These are phyloP conservation scores for Hypoxylon trugodes DNA, from an alignment of 495 filamentous ascomycete genomes.

Conservation along the genomic window DNA sequence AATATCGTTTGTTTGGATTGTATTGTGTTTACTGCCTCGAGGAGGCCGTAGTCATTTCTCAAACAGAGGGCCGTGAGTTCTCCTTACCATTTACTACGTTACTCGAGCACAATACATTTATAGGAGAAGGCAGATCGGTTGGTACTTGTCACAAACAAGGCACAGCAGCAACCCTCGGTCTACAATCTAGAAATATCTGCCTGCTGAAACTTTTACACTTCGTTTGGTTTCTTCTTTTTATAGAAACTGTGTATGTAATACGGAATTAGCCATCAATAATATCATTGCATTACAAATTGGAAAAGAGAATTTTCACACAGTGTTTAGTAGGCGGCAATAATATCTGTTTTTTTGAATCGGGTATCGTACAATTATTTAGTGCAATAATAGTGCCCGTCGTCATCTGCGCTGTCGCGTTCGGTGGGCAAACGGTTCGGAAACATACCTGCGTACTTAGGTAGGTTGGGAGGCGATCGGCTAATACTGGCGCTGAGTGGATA, in stretches of 20 bases:
- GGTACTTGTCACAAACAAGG: conserved; percentile 24
- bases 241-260: neutral
- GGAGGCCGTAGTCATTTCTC: neutral
- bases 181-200: conserved; percentile 27
- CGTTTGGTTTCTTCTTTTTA: conserved; percentile 6
- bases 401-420: conserved; percentile 20
- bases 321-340: neutral
- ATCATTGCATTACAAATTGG: conserved; percentile 12
- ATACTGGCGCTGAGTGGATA: conserved; percentile 33
- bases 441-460: too few species aligned
- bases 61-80: neutral
- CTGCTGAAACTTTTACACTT: conserved; percentile 13
- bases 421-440: conserved; percentile 20
- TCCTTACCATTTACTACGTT: neutral
- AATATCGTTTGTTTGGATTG: conserved; percentile 29
- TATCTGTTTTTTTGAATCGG: neutral
- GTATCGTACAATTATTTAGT: neutral
- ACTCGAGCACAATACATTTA: neutral
- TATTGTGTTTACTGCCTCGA: too few species aligned
- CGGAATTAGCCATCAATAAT: conserved; percentile 4
- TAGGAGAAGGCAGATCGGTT: conserved; percentile 11
- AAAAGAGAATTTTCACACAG: neutral
- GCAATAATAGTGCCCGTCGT: neutral
- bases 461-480: conserved; percentile 38
- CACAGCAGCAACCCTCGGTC: conserved; percentile 26